phyloP scores from a whole-genome alignment of 2,329 filamentous ascomycete genomes.

The Chaetomium sp. region DNA sequence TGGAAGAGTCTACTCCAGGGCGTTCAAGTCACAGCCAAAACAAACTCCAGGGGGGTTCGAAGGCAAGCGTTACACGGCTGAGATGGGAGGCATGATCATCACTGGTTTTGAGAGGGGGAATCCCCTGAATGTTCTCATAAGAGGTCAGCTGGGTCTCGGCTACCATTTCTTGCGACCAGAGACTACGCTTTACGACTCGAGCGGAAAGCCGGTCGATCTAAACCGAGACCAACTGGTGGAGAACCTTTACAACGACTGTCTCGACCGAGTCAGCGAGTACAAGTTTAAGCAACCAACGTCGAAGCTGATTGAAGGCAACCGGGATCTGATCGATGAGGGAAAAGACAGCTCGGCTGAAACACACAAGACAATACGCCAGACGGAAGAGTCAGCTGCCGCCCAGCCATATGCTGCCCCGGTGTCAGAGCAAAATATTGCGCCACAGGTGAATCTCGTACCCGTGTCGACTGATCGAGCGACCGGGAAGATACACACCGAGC shows the following conservation, averaged over 20 bases:
- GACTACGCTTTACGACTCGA: constrained; percentile 83
- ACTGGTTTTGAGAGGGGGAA: constrained; percentile 96
- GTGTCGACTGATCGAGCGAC: constrained; percentile 63
- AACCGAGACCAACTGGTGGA: constrained; percentile 77
- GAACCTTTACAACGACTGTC: constrained; percentile 87
- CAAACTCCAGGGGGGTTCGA: constrained; percentile 46
- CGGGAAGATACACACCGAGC: constrained; percentile 64
- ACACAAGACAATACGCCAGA: constrained; percentile 62
- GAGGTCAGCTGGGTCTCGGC: constrained; percentile 79
- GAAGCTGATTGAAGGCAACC: constrained; percentile 74
- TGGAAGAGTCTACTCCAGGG: constrained; percentile 83
- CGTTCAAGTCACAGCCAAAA: constrained; percentile 53
- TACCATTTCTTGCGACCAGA: constrained; percentile 76
- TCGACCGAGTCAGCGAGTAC: constrained; percentile 86
- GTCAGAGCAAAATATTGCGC: constrained; percentile 47
- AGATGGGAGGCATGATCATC: constrained; percentile 97
- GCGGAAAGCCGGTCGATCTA: constrained; percentile 70
- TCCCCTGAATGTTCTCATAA: constrained; percentile 82
- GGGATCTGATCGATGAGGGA: constrained; percentile 72
- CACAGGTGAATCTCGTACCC: constrained; percentile 52
- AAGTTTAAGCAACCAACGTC: constrained; percentile 68
- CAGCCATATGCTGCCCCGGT: constrained; percentile 50
- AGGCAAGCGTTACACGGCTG: constrained; percentile 68
- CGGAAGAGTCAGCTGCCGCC: constrained; percentile 63
- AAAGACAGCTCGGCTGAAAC: constrained; percentile 69